Conservation (phyloP, 805 yeast species). For the Candida tammaniensis region DNA sequence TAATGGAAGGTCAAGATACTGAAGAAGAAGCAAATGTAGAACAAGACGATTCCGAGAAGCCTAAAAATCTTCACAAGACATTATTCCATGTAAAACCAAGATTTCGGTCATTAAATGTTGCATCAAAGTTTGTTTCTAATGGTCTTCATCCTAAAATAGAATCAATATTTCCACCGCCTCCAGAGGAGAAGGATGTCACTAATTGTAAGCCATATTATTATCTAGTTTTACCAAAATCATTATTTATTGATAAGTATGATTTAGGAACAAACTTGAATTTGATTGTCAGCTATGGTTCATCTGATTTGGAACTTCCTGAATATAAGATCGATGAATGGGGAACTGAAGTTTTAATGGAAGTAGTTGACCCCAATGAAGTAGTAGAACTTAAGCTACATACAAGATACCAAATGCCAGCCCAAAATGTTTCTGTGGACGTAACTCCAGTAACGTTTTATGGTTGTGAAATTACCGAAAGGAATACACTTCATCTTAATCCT, state of each 20-base stretch:
- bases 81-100: constrained; percentile 40
- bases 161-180: constrained; percentile 9
- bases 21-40: constrained; percentile 2
- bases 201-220: constrained; percentile 34
- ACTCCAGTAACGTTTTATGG: constrained; percentile 29
- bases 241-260: constrained; percentile 40
- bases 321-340: constrained; percentile 40
- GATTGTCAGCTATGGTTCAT: constrained; percentile 28
- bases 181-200: constrained; percentile 23
- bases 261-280: constrained; percentile 20
- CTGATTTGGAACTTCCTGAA: constrained; percentile 40
- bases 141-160: constrained; percentile 39
- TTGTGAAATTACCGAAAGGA: constrained; percentile 26
- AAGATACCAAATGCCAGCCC: constrained; percentile 36
- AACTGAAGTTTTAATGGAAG: constrained; percentile 25
- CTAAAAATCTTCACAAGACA: constrained; percentile 28
- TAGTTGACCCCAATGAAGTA: constrained; percentile 4
- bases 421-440: constrained; percentile 7
- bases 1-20: constrained; percentile 13
- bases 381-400: constrained; percentile 35
- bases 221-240: constrained; percentile 25
- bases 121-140: constrained; percentile 12
- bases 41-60: constrained; percentile 9
- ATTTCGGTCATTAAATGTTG: constrained; percentile 6
- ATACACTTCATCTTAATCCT: constrained; percentile 33